Conservation (phyloP, 2,329 filamentous ascomycete species). For the Cryphonectria naterciae region DNA sequence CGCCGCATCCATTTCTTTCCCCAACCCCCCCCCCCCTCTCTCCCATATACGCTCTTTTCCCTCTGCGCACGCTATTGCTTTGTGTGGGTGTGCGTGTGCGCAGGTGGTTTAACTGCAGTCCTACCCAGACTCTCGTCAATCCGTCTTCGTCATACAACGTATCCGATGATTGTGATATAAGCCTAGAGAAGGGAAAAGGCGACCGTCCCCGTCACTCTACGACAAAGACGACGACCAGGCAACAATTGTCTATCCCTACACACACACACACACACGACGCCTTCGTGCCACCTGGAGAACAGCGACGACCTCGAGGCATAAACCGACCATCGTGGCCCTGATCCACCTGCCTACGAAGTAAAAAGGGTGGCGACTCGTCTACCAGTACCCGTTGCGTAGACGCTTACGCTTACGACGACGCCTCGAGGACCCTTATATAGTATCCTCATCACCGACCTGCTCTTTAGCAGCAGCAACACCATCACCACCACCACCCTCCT, state of each 20-base stretch:
- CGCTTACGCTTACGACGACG: conserved; percentile 29
- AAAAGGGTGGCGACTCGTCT: conserved; percentile 17
- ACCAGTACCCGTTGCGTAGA: conserved; percentile 13
- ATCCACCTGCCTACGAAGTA: conserved; percentile 2
- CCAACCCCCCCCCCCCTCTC: conserved; percentile 15
- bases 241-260: neutral
- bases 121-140: neutral
- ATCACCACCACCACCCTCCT: neutral
- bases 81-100: conserved; percentile 5
- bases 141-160: conserved; percentile 1
- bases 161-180: conserved; percentile 20
- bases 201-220: neutral
- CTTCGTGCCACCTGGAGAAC: neutral
- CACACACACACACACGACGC: neutral
- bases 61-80: conserved; percentile 17
- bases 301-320: neutral
- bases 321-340: neutral
- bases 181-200: conserved; percentile 7
- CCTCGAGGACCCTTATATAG: conserved; percentile 3
- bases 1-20: conserved; percentile 11
- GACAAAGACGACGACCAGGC: conserved; percentile 1
- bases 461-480: neutral
- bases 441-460: conserved; percentile 9
- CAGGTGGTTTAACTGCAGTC: neutral
- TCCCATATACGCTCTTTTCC: conserved; percentile 28